phyloP scores from a whole-genome alignment of 352 stramenopile species.

The Phytophthora tubulina region DNA sequence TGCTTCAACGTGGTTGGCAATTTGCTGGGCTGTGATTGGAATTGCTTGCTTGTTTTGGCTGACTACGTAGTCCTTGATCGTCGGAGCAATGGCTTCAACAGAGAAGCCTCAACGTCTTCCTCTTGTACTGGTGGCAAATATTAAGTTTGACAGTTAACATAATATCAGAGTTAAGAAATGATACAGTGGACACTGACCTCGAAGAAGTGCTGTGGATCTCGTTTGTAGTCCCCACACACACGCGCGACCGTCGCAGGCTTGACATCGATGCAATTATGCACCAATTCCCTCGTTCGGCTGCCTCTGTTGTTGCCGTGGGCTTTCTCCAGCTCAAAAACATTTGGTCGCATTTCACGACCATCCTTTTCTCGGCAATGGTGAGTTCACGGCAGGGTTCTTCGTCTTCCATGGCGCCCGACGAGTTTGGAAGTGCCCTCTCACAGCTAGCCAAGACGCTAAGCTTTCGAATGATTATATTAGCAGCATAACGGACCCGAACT shows the following conservation, averaged over 20 bases:
- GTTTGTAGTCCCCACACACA: background rate
- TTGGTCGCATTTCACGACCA: too few species aligned
- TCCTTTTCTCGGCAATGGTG: too few species aligned
- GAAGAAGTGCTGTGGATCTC: background rate
- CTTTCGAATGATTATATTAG: background rate
- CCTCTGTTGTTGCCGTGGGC: background rate
- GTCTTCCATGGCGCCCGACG: background rate
- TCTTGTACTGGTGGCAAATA: background rate
- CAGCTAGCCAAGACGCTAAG: background rate
- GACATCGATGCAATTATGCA: background rate
- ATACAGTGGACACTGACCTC: background rate
- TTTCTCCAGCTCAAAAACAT: slow-evolving; percentile 1
- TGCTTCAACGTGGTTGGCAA: slow-evolving; percentile 5
- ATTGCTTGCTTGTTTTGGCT: slow-evolving; percentile 16
- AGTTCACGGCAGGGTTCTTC: background rate
- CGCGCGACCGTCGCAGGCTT: background rate
- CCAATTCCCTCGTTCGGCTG: background rate
- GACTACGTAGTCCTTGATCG: slow-evolving; percentile 14
- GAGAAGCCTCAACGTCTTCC: slow-evolving; percentile 1
- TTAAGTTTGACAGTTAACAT: background rate
- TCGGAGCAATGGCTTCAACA: too few species aligned
- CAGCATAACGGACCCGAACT: too few species aligned
- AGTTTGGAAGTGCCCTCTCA: background rate
- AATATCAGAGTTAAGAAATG: background rate
- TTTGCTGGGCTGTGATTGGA: slow-evolving; percentile 21